Base-by-base conservation (phyloP, 371 early-diverging fungal species). In the Apophysomyces ossiformis region DNA sequence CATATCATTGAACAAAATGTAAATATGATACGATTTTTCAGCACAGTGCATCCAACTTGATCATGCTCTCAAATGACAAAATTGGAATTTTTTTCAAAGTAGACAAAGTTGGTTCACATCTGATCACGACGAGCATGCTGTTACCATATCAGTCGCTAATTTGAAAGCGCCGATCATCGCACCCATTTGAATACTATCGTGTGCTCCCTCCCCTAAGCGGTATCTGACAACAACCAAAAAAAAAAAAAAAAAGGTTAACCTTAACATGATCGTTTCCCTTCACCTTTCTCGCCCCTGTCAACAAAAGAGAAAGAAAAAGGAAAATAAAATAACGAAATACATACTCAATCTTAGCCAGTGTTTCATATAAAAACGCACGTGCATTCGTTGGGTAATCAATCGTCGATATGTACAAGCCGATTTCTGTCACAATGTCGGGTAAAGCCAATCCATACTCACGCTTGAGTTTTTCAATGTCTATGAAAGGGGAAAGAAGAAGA, bases 271-370 rank as follows among this genome's bases (percentile, higher is more conserved):
- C 32, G 32, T 26, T 26, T 26, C 32, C 32, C 2, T 26, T 26
- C 32, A 26, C 32, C 32, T 26, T 26, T 26, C 32, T 26, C 32
- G 32, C 32, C 32, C 32, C 32, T 3, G 32, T 26, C 32, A 26
- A 26, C 32, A 26, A 26, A 1, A 26, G 32, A 26, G 3, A 26
- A 26, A 26, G 2, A 26, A 26, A 26, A 26, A 26, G 3, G 32
- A 3, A 26, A 26, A 26, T 26, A 26, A 26, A 26, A 26, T 26
- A 26, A 26, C 1, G 32, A 26, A 26, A 26, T 26, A 3, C 82
- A 74, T 85, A 92, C 91, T 98, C 99, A 15, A 97, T 90, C 38
- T 95, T 92, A 1, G 96, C 93, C 67, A 98, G 61, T 57, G 90
- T 86, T 61, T 92, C 90, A 9, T 94, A 69, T 47, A 97, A 58